Evolutionary conservation across 345 rosid species (phyloP).

Genomic region (Combretum micranthum): DNA sequence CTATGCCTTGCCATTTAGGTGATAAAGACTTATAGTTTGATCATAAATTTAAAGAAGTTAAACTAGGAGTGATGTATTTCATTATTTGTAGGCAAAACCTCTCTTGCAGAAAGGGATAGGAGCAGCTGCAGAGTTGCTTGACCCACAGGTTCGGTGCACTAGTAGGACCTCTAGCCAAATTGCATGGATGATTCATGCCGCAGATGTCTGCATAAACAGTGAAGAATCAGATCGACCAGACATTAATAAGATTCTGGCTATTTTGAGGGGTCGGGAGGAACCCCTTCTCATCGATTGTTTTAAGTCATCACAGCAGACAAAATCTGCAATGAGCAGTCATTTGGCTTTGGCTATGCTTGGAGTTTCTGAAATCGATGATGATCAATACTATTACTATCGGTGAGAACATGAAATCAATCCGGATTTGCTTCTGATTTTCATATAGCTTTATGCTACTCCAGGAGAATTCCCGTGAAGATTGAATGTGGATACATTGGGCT

Average conservation of each 20-base stretch:
- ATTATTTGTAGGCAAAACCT: constrained; percentile 49
- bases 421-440: no score
- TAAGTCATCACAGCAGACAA: constrained; percentile 49
- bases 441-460: no score
- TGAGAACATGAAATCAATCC: constrained; percentile 16
- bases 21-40: no score
- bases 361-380: constrained; percentile 65
- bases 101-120: constrained; percentile 59
- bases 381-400: constrained; percentile 43
- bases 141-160: constrained; percentile 40
- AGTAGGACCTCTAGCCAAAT: constrained; percentile 36
- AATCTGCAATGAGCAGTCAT: constrained; percentile 78
- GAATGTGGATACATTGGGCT: no score
- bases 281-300: constrained; percentile 35
- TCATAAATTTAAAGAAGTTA: no score
- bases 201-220: constrained; percentile 53
- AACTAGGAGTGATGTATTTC: not conserved
- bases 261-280: constrained; percentile 54
- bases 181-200: constrained; percentile 61
- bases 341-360: constrained; percentile 89
- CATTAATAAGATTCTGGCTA: constrained; percentile 40
- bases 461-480: no score
- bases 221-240: constrained; percentile 72
- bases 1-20: no score
- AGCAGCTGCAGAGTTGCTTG: constrained; percentile 59